Evolutionary conservation across 1,284 basidiomycete species (phyloP), one percentile per base, ranked within the genome.

Genomic region (Leccinum variabile): DNA sequence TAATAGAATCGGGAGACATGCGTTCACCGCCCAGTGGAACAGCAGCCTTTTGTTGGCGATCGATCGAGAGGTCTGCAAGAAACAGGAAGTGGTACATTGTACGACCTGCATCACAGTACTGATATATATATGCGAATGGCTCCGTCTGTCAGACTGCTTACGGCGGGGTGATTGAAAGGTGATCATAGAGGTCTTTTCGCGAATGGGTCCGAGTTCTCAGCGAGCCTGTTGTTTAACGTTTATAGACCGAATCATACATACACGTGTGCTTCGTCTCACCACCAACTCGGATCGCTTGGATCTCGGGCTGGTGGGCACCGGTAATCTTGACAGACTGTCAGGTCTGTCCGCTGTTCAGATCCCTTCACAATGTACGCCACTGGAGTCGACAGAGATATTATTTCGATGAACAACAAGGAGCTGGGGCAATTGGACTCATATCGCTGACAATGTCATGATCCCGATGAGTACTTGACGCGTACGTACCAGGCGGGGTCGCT

Each of bases 131-230:
- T 11, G 30, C 6, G 5, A 18, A 13, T 22, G 44, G 44, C 7
- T 22, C 18, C 11, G 11, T 49, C 18, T 22, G 11, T 49, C 46
- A 7, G 46, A 49, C 46, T 22, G 46, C 11, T 49, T 49, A 22
- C 46, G 11, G 16, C 5, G 30, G 52, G 52, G 28, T 32, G 18
- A 25, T 14, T 37, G 33, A 3, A 46, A 46, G 32, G 22, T 11
- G 54, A 22, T 3, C 22, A 60, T 22, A 16, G 60, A 22, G 60
- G 54, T 18, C 11, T 59, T 66, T 64, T 66, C 46, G 61, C 65
- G 25, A 59, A 18, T 66, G 55, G 61, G 5, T 28, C n/a, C 18
- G 6, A 22, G 18, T 49, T n/a, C 46, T 49, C 46, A 49, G 46
- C 18, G 46, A 49, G 6, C 46, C 46, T 49, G 11, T 3, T 7